Evolutionary conservation across 805 yeast species (phyloP).

Genomic region (Spathaspora arborariae): DNA sequence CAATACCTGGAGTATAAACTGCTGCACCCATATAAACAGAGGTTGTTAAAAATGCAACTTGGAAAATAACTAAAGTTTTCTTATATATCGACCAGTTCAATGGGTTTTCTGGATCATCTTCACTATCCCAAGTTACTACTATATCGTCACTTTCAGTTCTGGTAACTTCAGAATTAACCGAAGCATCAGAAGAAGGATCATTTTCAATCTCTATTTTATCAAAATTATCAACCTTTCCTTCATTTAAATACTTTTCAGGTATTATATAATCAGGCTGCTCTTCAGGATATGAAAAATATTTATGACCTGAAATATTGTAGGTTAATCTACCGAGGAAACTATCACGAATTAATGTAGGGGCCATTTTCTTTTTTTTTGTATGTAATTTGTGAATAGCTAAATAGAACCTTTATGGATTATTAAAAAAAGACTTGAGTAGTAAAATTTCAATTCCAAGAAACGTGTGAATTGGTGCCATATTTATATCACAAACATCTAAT

Average conservation of each 20-base stretch:
- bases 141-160: slow-evolving; percentile 2
- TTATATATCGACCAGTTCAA: slow-evolving; percentile 48
- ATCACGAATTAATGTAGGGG: slow-evolving; percentile 22
- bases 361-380: background rate
- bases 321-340: slow-evolving; percentile 26
- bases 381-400: too few relatives aligned
- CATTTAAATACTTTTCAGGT: slow-evolving; percentile 26
- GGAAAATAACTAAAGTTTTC: slow-evolving; percentile 34
- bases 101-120: slow-evolving; percentile 55
- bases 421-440: background rate
- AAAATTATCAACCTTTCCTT: background rate
- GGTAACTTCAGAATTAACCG: background rate
- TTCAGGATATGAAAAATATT: slow-evolving; percentile 21
- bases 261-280: slow-evolving; percentile 25
- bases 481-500: background rate
- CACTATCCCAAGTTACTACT: slow-evolving; percentile 31
- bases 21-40: slow-evolving; percentile 57
- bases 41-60: slow-evolving; percentile 43
- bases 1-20: slow-evolving; percentile 49
- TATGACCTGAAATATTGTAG: slow-evolving; percentile 25
- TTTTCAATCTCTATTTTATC: background rate
- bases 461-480: background rate
- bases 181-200: background rate
- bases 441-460: background rate
- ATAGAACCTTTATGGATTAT: too few relatives aligned